Evolutionary conservation across 768 basidiomycete species (phyloP).

Genomic region (Xerocomellus dryophilus): DNA sequence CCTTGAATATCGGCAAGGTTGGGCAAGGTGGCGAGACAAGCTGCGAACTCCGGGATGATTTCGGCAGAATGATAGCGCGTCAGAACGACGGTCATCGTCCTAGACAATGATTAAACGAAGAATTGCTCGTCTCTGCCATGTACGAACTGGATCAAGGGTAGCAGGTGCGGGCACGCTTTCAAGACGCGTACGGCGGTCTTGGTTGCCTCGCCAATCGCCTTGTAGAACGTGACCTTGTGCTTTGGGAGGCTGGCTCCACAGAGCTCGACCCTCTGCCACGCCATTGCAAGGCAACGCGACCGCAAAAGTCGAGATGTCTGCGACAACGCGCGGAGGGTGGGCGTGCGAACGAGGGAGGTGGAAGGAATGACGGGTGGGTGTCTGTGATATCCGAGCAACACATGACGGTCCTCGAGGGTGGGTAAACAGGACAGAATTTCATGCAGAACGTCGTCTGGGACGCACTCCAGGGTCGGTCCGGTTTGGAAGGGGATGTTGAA

Average conservation of each 20-base stretch:
- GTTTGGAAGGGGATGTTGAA: not conserved
- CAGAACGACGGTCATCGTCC: not conserved
- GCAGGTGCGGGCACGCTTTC: conserved; percentile 1
- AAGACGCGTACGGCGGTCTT: not conserved
- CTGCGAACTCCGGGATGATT: conserved; percentile 8
- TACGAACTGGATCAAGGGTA: conserved; percentile 5
- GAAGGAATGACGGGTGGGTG: not conserved
- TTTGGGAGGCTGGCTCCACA: not conserved
- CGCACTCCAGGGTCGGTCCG: conserved; percentile 1
- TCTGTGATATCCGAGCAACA: not conserved
- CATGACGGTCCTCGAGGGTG: not conserved
- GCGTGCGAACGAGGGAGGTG: not conserved
- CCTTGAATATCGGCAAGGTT: conserved; percentile 12
- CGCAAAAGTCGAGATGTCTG: conserved; percentile 7
- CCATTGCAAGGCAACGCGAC: conserved; percentile 12
- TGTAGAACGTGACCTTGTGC: not conserved
- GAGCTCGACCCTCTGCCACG: conserved; percentile 9
- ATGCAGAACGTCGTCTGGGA: conserved; percentile 12
- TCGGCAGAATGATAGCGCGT: not conserved
- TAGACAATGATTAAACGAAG: not conserved
- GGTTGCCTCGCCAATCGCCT: not conserved
- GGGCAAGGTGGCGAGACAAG: not conserved
- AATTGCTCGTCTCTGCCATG: not conserved
- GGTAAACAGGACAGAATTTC: conserved; percentile 14
- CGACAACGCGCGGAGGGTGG: conserved; percentile 5